Conservation (phyloP, 2,329 filamentous ascomycete species). For the Calonectria hongkongensis region DNA sequence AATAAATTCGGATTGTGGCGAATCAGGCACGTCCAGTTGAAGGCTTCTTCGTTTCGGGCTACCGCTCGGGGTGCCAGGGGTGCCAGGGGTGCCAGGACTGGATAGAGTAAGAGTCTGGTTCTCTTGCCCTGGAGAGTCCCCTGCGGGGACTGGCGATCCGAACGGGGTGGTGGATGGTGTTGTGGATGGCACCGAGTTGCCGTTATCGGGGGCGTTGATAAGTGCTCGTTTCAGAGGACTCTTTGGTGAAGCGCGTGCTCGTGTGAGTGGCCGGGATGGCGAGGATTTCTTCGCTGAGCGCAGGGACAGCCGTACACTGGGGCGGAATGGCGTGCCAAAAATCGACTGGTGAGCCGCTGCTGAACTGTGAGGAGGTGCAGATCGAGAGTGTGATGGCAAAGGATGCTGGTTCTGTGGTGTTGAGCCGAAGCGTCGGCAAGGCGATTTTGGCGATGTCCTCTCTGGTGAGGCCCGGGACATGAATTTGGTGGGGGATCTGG, state of each 20-base stretch:
- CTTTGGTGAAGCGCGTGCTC: constrained; percentile 82
- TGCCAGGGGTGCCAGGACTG: constrained; percentile 48
- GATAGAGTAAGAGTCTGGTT: constrained; percentile 64
- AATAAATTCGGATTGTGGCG: constrained; percentile 70
- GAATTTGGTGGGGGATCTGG: constrained; percentile 95
- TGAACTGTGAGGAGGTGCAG: constrained; percentile 60
- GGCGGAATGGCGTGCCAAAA: constrained; percentile 77
- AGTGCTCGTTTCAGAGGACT: constrained; percentile 89
- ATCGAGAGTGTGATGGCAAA: constrained; percentile 57
- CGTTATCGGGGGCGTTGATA: constrained; percentile 80
- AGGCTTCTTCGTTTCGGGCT: constrained; percentile 74
- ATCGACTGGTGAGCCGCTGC: constrained; percentile 65
- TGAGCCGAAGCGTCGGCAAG: constrained; percentile 66
- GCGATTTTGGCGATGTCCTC: constrained; percentile 69
- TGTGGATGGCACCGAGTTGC: constrained; percentile 76
- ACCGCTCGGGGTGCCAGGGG: constrained; percentile 48
- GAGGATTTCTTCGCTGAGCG: constrained; percentile 75
- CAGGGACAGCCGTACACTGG: constrained; percentile 80
- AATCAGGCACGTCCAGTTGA: constrained; percentile 74
- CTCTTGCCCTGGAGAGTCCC: constrained; percentile 65
- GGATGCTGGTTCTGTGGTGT: constrained; percentile 61
- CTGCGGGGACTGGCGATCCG: constrained; percentile 54
- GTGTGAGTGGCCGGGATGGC: constrained; percentile 73
- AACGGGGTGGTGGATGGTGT: constrained; percentile 48
- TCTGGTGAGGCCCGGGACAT: constrained; percentile 72